phyloP scores from a whole-genome alignment of 73 alveolate species.

The Symbiodinium pilosum region DNA sequence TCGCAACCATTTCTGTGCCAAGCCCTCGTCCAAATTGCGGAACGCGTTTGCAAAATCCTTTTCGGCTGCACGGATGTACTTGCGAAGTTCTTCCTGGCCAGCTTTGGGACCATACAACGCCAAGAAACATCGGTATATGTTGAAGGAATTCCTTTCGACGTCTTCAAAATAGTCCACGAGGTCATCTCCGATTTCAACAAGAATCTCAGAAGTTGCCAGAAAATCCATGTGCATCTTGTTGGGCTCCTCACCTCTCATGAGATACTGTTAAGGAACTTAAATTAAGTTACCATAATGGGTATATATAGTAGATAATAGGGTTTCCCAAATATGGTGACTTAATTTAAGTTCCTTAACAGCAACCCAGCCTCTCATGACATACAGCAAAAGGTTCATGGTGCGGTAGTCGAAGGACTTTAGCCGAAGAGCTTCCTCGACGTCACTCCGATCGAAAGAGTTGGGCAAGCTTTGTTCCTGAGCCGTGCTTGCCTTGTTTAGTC shows the following conservation, averaged over 20 bases:
- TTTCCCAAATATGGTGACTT: too few species aligned
- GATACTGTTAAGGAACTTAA: slow-evolving; percentile 22
- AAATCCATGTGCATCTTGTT: slow-evolving; percentile 21
- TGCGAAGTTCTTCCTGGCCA: slow-evolving; percentile 4
- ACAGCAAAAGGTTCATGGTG: slow-evolving; percentile 72
- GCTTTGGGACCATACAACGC: slow-evolving; percentile 21
- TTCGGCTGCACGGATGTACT: slow-evolving; percentile 14
- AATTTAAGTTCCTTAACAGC: too few species aligned
- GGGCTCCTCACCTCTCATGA: slow-evolving; percentile 47
- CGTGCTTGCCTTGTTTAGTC: too few species aligned
- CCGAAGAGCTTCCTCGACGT: slow-evolving; percentile 76
- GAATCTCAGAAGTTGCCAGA: slow-evolving; percentile 39
- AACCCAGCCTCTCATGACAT: slow-evolving; percentile 42
- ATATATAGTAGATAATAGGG: too few species aligned
- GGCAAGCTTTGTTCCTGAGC: too few species aligned
- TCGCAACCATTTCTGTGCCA: slow-evolving; percentile 44
- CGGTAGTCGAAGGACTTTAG: slow-evolving; percentile 85
- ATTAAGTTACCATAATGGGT: too few species aligned
- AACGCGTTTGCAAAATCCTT: background rate
- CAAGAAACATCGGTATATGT: slow-evolving; percentile 66
- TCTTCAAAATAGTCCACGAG: slow-evolving; percentile 67
- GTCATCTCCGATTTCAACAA: slow-evolving; percentile 92
- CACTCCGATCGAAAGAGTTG: background rate
- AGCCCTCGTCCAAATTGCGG: background rate
- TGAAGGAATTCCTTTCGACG: slow-evolving; percentile 66